A percentile compares a stretch with the other conserved stretches of the same genome.
Conservation (phyloP, 441 rosid species). For the Dalechampia spathulata region DNA sequence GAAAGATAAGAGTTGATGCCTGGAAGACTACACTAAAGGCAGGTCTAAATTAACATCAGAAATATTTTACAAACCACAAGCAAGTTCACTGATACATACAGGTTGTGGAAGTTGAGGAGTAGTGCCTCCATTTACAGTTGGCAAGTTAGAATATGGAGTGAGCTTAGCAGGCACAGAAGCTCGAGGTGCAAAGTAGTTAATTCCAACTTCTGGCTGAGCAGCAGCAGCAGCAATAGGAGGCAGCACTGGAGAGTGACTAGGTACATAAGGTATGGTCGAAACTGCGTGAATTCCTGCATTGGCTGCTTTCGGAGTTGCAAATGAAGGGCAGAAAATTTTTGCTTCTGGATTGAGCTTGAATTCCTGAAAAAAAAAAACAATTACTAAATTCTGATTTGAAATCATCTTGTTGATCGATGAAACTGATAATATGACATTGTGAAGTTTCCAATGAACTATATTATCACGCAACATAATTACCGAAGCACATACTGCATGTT, state of each 20-base stretch:
- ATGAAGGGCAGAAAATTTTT: constrained; percentile 68
- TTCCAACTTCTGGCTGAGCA: constrained; percentile 48
- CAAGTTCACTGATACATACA: constrained; percentile 34
- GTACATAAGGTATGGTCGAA: constrained; percentile 43
- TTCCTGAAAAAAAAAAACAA: constrained; percentile 41
- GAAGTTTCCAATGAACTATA: constrained; percentile 13
- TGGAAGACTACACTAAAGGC: neutral
- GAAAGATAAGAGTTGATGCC: neutral
- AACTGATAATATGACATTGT: neutral
- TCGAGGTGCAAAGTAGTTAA: constrained; percentile 39
- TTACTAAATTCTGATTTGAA: neutral
- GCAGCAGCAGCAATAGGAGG: constrained; percentile 37
- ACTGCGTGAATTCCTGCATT: constrained; percentile 36
- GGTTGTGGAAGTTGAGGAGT: constrained; percentile 45
- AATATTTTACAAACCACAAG: neutral
- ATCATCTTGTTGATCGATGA: neutral
- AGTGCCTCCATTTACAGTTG: constrained; percentile 39
- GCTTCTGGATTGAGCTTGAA: constrained; percentile 87
- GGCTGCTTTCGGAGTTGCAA: constrained; percentile 35
- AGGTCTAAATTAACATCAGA: neutral
- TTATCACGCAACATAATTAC: neutral
- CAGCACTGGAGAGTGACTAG: constrained; percentile 37
- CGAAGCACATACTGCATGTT: too few relatives aligned
- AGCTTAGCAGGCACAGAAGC: constrained; percentile 47
- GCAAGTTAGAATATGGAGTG: constrained; percentile 38